A percentile compares a stretch with the other conserved stretches of the same genome.
These are phyloP conservation scores for Kwoniella sp. DNA, from an alignment of 768 basidiomycete species.

Conservation along the genomic window DNA sequence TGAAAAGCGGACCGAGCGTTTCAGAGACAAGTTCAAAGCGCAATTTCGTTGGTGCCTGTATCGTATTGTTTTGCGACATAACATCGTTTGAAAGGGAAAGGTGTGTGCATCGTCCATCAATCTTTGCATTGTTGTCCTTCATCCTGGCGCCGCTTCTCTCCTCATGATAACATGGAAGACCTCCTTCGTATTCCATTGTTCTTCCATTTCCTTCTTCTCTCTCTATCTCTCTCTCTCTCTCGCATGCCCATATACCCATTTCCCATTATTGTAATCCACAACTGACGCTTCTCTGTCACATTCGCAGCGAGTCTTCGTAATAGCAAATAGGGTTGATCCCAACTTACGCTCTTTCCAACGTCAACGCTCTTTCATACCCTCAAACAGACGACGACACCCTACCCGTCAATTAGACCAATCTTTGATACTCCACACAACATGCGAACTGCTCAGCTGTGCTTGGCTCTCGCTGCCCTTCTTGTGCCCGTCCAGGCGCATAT, in stretches of 20 bases:
- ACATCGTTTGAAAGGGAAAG: conserved; percentile 2
- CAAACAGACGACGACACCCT: not conserved
- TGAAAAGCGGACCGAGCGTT: not conserved
- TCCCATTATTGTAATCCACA: not conserved
- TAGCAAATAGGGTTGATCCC: conserved; percentile 10
- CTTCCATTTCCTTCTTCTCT: not conserved
- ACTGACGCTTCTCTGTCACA: not conserved
- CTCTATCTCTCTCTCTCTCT: not conserved
- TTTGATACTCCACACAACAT: conserved; percentile 5
- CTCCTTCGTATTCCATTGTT: no score
- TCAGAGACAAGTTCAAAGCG: not conserved
- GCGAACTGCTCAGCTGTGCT: conserved; percentile 21
- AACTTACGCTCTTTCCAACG: conserved; percentile 14
- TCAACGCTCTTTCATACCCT: not conserved
- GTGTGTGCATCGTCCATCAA: not conserved
- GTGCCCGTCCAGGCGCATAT: conserved; percentile 31
- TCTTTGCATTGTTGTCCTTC: not conserved
- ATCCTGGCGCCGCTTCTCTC: not conserved
- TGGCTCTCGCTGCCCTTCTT: conserved; percentile 13
- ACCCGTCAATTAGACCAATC: not conserved
- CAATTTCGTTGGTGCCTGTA: not conserved
- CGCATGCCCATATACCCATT: not conserved
- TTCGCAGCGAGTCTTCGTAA: not conserved
- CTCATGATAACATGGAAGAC: not conserved
- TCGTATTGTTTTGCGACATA: not conserved